Percentiles rank a stretch among this genome's conserved stretches.
These are phyloP conservation scores for Sporothrix phasma DNA, from an alignment of 2,329 filamentous ascomycete species.

Conservation along the genomic window DNA sequence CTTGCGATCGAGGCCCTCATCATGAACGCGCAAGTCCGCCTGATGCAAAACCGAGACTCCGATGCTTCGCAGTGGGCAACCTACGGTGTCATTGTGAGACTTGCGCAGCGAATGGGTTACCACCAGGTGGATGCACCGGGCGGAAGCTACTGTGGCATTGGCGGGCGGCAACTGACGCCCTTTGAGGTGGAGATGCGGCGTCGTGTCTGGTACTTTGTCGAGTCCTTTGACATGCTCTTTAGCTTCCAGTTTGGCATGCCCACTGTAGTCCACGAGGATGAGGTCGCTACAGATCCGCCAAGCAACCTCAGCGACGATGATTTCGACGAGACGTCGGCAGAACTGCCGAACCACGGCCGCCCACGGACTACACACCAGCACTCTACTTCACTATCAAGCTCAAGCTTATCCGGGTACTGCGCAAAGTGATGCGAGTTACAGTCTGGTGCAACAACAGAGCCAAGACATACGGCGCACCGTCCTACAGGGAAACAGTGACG, in stretches of 20 bases:
- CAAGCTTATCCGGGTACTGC: conserved; percentile 26
- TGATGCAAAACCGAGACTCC: conserved; percentile 32
- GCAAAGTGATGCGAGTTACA: conserved; percentile 38
- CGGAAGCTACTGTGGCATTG: neutral
- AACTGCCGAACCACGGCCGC: conserved; percentile 46
- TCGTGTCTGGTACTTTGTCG: conserved; percentile 39
- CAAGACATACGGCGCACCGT: neutral
- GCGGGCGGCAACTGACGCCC: conserved; percentile 26
- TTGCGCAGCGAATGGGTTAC: conserved; percentile 43
- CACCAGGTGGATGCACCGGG: conserved; percentile 29
- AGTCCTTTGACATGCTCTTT: conserved; percentile 39
- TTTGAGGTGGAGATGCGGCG: conserved; percentile 44
- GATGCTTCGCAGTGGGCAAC: conserved; percentile 39
- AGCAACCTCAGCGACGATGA: conserved; percentile 56
- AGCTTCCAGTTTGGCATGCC: conserved; percentile 39
- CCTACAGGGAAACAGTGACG: neutral
- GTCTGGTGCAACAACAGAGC: conserved; percentile 17
- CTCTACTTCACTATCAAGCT: conserved; percentile 43
- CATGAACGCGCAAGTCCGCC: conserved; percentile 35
- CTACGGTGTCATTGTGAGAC: conserved; percentile 36
- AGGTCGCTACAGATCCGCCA: conserved; percentile 52
- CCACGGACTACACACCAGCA: conserved; percentile 47
- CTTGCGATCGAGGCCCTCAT: conserved; percentile 41
- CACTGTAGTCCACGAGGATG: conserved; percentile 41
- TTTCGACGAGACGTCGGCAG: conserved; percentile 45